Evolutionary conservation across 1,284 basidiomycete genomes (phyloP).

Genomic region (Ustilago sp.): DNA sequence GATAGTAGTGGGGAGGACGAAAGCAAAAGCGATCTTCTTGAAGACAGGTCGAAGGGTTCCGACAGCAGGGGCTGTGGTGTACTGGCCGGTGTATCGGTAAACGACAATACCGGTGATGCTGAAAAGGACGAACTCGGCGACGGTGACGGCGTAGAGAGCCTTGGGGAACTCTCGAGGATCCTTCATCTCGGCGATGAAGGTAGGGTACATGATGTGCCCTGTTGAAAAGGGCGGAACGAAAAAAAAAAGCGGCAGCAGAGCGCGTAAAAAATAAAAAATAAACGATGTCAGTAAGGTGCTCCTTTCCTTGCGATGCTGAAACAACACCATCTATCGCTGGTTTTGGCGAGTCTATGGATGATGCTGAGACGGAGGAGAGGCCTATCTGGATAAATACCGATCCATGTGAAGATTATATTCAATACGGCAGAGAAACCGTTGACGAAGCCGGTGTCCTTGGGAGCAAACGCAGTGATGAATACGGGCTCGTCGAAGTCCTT

Average conservation of each 20-base stretch:
- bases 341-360: not conserved
- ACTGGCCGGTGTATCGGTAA: slow-evolving; percentile 73
- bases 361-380: slow-evolving; percentile 3
- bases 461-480: slow-evolving; percentile 57
- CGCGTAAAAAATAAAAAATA: not conserved
- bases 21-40: slow-evolving; percentile 66
- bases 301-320: not conserved
- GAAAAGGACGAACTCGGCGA: slow-evolving; percentile 76
- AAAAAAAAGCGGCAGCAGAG: not conserved
- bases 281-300: not conserved
- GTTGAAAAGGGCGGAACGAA: not conserved
- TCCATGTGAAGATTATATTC: slow-evolving; percentile 75
- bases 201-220: slow-evolving; percentile 72
- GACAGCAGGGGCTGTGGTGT: slow-evolving; percentile 61
- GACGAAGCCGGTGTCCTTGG: slow-evolving; percentile 74
- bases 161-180: slow-evolving; percentile 78
- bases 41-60: slow-evolving; percentile 50
- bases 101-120: slow-evolving; percentile 74
- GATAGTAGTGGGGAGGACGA: slow-evolving; percentile 68
- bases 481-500: slow-evolving; percentile 45
- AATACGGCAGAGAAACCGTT: slow-evolving; percentile 72
- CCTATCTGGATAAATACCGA: slow-evolving; percentile 67
- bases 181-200: slow-evolving; percentile 76
- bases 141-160: slow-evolving; percentile 71
- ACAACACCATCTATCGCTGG: not conserved